A percentile compares a stretch with the other conserved stretches of the same genome.
These are phyloP conservation scores for Glebionis coronaria DNA, from an alignment of 129 eudicot genomes.

Conservation along the genomic window DNA sequence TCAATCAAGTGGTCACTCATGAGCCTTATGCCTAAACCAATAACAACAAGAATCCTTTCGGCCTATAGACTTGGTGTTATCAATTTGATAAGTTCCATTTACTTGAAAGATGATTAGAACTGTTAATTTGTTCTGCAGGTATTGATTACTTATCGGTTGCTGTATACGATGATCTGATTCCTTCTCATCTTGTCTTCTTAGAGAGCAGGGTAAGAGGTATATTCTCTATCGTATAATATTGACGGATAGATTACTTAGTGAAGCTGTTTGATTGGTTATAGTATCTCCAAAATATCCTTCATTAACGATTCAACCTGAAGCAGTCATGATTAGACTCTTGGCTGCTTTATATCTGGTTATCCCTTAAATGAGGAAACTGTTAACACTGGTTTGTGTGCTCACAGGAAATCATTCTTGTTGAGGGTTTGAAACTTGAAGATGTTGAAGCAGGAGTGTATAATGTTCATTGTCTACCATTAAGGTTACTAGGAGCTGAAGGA, in stretches of 20 bases:
- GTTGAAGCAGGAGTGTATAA: constrained; percentile 54
- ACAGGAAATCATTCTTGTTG: constrained; percentile 81
- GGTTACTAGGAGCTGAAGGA: constrained; percentile 73
- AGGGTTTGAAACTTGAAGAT: constrained; percentile 70
- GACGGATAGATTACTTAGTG: not conserved
- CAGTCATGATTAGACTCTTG: no score
- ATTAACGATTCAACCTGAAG: not conserved
- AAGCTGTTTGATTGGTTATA: not conserved
- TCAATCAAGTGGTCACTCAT: no score
- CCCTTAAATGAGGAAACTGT: not conserved
- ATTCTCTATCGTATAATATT: not conserved
- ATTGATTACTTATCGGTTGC: constrained; percentile 91
- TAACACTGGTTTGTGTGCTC: constrained; percentile 5
- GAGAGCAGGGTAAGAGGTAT: constrained; percentile 61
- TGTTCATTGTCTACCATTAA: constrained; percentile 72
- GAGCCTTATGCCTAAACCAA: no score
- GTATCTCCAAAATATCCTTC: not conserved
- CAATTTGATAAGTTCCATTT: no score
- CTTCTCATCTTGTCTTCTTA: constrained; percentile 86
- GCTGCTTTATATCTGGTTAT: no score
- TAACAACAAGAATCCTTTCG: no score
- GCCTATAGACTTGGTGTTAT: no score
- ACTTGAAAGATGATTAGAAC: no score
- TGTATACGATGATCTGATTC: constrained; percentile 49
- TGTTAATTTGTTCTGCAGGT: constrained; percentile 43